Evolutionary conservation across 2,329 filamentous ascomycete species (phyloP), one percentile per base, ranked within the genome.

Genomic region (Acrodontium crateriforme): DNA sequence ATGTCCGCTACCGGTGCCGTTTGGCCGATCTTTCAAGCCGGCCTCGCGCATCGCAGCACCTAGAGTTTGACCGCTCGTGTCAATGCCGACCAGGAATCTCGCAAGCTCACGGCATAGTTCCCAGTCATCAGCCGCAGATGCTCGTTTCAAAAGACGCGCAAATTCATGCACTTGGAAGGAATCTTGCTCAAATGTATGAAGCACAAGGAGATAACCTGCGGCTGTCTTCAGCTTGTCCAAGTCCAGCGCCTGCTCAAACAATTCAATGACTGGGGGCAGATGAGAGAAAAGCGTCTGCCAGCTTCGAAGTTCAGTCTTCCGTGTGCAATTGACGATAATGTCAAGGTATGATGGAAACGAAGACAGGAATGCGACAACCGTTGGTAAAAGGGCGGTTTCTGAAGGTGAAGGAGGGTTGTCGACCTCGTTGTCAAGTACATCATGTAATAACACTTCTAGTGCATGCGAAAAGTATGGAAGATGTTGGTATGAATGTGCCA

Each of bases 251-350:
- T 93, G 82, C 52, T 98, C 87, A 44, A 98, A 98, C 1, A 98
- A 67, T 41, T 89, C 80, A 45, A 84, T 78, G 3, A 87, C 82
- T 1, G 87, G 82, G 1, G 89, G 89, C 1, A 98, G 65, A 45
- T 94, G 84, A 4, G 76, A 74, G 53, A 98, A 98, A 1, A 98
- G 65, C 1, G 89, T 94, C 34, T 79, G 75, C 89, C 89, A 98
- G 31, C 83, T 92, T 20, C 87, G 74, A 6, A 93, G 74, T 50
- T 98, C 89, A 0, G 89, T 98, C 56, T 98, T 98, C 30, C 89
- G 78, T 2, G 89, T 94, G 56, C 89, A 98, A 56, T 92, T 89
- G 12, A 98, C 78, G 14, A 98, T 77, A 32, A 95, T 89, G 45
- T 95, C 87, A 10, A 95, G 73, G 47, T 94, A 98, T 32, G 83